Base-by-base conservation (phyloP, 192 early-diverging fungal genomes). In the Kickxella alabastrina region DNA sequence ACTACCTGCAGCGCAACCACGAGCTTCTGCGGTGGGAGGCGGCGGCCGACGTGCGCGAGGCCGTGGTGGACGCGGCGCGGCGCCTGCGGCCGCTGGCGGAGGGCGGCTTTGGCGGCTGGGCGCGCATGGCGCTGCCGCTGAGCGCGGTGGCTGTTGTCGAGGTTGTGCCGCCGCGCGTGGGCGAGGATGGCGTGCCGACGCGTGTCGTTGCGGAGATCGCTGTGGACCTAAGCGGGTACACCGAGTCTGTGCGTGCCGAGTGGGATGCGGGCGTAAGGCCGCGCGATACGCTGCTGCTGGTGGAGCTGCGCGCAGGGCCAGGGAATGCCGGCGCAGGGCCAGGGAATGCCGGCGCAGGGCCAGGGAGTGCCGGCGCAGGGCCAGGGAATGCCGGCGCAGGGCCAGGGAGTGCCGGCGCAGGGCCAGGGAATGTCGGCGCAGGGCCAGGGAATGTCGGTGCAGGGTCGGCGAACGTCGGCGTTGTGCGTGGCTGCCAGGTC, bases 201-300 rank as follows among this genome's bases (percentile, higher is more conserved):
- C 71, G 59, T 31, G 93, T 99, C 23, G 83, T 80, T 8, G 94
- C 89, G 2, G 92, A 98, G 60, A 65, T 97, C 2, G 69, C 77
- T 0, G 82, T 89, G 39, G 80, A 83, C 35, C 57, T 97, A 26
- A 65, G 75, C 14, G 58, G 66, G 24, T 92, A 85, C 53, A 78
- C 83, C 0, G 84, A 90, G 17, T 78, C 83, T 0, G 85, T 97
- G 25, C 80, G 80, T 12, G 65, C 57, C 13, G 94, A 98, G 72
- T 99, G 97, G 97, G 91, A 93, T 54, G 59, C 79, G 19, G 62
- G 69, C 1, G 68, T 97, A 18, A 75, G 84, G 4, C 79, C 80
- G n/a, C 87, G 85, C 36, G 95, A 97, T 61, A 84, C 92, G n/a
- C 62, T 99, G 25, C 90, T 98, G 59, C 61, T 99, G 6, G 12